A percentile compares a stretch with the other conserved stretches of the same genome.
These are phyloP conservation scores for Arthrobotrys sinensis DNA, from an alignment of 2,329 filamentous ascomycete genomes.

Conservation along the genomic window DNA sequence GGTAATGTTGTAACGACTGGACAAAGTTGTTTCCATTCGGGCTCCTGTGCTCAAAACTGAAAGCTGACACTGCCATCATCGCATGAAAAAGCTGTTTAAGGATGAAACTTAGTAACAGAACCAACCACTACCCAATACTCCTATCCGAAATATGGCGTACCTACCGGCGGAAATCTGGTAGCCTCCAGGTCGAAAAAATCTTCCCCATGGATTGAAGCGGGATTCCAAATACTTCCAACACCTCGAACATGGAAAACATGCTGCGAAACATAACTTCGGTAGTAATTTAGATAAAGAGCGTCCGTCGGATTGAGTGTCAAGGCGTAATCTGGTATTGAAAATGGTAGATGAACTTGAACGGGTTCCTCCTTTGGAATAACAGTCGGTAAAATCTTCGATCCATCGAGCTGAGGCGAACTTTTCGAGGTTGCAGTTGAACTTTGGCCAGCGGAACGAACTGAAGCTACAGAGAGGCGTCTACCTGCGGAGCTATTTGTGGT, in stretches of 20 bases:
- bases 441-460: slow-evolving; percentile 46
- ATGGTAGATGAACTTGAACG: slow-evolving; percentile 34
- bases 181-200: slow-evolving; percentile 71
- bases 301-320: slow-evolving; percentile 43
- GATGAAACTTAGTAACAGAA: slow-evolving; percentile 43
- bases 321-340: slow-evolving; percentile 38
- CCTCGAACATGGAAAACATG: slow-evolving; percentile 62
- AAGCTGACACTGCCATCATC: slow-evolving; percentile 74
- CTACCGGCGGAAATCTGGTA: slow-evolving; percentile 71
- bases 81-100: slow-evolving; percentile 72
- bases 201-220: slow-evolving; percentile 61
- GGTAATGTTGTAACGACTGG: slow-evolving; percentile 73
- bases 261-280: slow-evolving; percentile 64
- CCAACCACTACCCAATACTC: slow-evolving; percentile 17
- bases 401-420: slow-evolving; percentile 54
- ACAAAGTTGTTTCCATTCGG: slow-evolving; percentile 68
- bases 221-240: slow-evolving; percentile 57
- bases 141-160: slow-evolving; percentile 62
- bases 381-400: slow-evolving; percentile 31
- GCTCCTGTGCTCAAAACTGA: slow-evolving; percentile 71
- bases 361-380: slow-evolving; percentile 50
- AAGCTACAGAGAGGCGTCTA: slow-evolving; percentile 46
- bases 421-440: slow-evolving; percentile 50
- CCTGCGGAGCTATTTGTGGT: slow-evolving; percentile 48
- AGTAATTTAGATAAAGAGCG: slow-evolving; percentile 63